A percentile compares a stretch with the other conserved stretches of the same genome.
Conservation (phyloP, 345 rosid species). For the Eucalyptus lansdowneana region DNA sequence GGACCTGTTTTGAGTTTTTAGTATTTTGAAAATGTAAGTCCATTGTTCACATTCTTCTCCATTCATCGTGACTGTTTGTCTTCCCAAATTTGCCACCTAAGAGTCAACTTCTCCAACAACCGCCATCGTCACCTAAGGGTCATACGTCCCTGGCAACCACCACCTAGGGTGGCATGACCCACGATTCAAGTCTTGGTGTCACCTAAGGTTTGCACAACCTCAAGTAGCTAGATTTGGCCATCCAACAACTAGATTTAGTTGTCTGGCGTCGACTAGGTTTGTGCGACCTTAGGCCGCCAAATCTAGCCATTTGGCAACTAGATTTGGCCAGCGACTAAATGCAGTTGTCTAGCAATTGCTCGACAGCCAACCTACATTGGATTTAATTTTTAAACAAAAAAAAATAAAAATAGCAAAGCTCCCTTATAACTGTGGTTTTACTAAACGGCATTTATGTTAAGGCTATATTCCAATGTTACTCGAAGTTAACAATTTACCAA, state of each 20-base stretch:
- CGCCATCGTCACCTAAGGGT: accelerated
- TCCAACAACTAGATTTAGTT: accelerated
- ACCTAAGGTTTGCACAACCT: accelerated
- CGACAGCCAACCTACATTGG: no score
- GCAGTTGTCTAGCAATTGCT: accelerated
- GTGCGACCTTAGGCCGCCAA: accelerated
- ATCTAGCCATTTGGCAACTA: accelerated
- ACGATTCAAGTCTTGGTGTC: no score
- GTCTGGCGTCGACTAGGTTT: accelerated
- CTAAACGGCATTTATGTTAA: accelerated
- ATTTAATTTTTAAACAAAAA: no score
- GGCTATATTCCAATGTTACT: no score
- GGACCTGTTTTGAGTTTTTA: no score
- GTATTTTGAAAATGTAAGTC: no score
- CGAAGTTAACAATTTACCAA: no score
- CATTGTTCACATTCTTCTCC: accelerated
- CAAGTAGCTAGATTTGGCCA: no score
- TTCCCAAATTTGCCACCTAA: no score
- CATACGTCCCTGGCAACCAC: accelerated
- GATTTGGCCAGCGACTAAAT: no score
- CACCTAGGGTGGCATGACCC: accelerated
- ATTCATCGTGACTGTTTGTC: accelerated
- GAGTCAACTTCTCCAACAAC: accelerated
- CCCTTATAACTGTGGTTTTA: no score
- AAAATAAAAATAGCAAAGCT: no score